Conservation (phyloP, 306 rosid genomes). For the Trifolium repens region DNA sequence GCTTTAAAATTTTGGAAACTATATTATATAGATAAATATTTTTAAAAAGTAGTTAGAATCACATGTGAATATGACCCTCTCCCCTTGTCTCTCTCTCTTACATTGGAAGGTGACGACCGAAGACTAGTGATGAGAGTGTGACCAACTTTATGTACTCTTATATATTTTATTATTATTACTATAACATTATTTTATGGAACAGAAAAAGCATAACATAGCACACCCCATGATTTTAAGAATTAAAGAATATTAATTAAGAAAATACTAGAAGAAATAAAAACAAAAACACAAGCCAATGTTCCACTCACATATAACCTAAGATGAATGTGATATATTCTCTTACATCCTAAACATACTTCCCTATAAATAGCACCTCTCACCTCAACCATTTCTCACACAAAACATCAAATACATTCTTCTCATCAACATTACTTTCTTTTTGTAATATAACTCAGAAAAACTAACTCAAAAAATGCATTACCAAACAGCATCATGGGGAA, state of each 20-base stretch:
- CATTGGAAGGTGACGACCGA: slow-evolving; percentile 57
- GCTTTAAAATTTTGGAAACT: no score
- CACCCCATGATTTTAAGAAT: slow-evolving; percentile 33
- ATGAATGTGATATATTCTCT: slow-evolving; percentile 21
- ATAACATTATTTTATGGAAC: slow-evolving; percentile 33
- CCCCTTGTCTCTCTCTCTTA: slow-evolving; percentile 28
- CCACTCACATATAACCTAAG: slow-evolving; percentile 27
- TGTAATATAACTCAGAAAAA: no score
- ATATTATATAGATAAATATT: no score
- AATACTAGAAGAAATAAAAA: not conserved
- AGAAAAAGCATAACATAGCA: slow-evolving; percentile 24
- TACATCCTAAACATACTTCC: slow-evolving; percentile 33
- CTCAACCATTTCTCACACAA: slow-evolving; percentile 34
- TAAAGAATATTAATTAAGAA: not conserved
- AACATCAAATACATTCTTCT: not conserved
- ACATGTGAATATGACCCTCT: not conserved
- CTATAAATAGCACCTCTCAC: slow-evolving; percentile 66
- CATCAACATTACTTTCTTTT: not conserved
- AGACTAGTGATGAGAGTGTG: slow-evolving; percentile 42
- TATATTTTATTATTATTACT: not conserved
- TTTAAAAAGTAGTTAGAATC: no score
- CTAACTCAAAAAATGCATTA: slow-evolving; percentile 51
- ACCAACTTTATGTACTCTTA: slow-evolving; percentile 34
- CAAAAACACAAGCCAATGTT: slow-evolving; percentile 29
- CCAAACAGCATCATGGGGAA: slow-evolving; percentile 67